Evolutionary conservation across 768 basidiomycete species (phyloP).

Genomic region (Rhodotorula toruloides): DNA sequence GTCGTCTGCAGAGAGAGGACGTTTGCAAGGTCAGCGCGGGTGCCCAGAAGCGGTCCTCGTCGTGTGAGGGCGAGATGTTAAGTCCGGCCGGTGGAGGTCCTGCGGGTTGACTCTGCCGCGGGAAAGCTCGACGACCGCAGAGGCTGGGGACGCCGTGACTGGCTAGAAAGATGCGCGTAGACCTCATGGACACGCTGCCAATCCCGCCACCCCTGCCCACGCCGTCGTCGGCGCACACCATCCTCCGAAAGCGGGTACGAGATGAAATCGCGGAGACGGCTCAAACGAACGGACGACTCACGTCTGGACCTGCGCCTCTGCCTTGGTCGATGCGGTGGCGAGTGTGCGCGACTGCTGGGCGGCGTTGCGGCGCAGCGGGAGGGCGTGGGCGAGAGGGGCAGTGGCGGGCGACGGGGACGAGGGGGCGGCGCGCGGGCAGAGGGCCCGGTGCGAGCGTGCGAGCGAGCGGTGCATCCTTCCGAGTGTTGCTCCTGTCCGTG

Average conservation of each 20-base stretch:
- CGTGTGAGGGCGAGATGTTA: no score
- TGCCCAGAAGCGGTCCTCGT: not conserved
- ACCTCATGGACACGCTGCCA: no score
- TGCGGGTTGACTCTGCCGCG: no score
- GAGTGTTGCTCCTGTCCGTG: not conserved
- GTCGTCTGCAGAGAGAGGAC: conserved; percentile 1
- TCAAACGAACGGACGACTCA: conserved; percentile 6
- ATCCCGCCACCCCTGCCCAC: accelerated
- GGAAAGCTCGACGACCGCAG: no score
- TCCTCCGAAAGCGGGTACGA: no score
- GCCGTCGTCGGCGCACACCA: no score
- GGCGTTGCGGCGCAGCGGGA: not conserved
- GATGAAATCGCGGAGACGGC: no score
- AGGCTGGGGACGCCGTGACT: no score
- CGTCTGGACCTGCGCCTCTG: conserved; percentile 25
- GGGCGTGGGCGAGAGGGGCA: conserved; percentile 1
- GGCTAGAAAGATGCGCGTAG: no score
- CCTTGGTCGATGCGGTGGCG: conserved; percentile 17
- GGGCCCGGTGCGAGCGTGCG: conserved; percentile 19
- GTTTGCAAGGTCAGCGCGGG: no score
- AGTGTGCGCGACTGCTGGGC: conserved; percentile 4
- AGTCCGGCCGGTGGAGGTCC: not conserved
- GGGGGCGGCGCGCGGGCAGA: not conserved
- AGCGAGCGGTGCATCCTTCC: conserved; percentile 29
- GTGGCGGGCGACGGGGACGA: not conserved